These are phyloP conservation scores for Silene coronaria DNA, from an alignment of 179 eudicot species.

Conservation along the genomic window DNA sequence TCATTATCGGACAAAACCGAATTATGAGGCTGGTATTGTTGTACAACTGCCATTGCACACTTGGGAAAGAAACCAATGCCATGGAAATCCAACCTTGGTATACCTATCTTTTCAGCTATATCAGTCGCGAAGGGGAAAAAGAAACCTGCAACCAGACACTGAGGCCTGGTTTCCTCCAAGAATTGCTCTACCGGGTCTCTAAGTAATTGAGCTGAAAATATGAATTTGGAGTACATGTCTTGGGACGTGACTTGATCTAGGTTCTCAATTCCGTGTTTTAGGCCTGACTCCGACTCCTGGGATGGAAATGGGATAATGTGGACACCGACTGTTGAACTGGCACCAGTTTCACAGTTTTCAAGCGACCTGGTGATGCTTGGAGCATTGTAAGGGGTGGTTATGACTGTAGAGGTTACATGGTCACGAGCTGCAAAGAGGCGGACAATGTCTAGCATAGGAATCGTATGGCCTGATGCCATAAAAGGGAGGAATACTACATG, in stretches of 20 bases:
- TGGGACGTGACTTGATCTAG: slow-evolving; percentile 13
- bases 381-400: slow-evolving; percentile 39
- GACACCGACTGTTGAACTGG: neutral
- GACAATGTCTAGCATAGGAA: slow-evolving; percentile 30
- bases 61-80: slow-evolving; percentile 31
- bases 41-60: slow-evolving; percentile 3
- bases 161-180: slow-evolving; percentile 20
- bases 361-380: slow-evolving; percentile 16
- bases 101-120: slow-evolving; percentile 27
- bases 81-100: slow-evolving; percentile 39
- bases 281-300: slow-evolving; percentile 10
- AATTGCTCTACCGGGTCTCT: slow-evolving; percentile 25
- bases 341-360: neutral
- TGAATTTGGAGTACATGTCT: slow-evolving; percentile 13
- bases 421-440: slow-evolving; percentile 24
- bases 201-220: slow-evolving; percentile 16
- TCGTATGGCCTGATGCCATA: slow-evolving; percentile 30
- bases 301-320: slow-evolving; percentile 32
- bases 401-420: slow-evolving; percentile 25
- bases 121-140: slow-evolving; percentile 35
- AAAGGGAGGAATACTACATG: slow-evolving; percentile 29
- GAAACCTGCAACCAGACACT: slow-evolving; percentile 32
- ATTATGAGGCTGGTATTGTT: slow-evolving; percentile 19
- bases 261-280: slow-evolving; percentile 31
- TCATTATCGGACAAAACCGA: slow-evolving; percentile 26